These are phyloP conservation scores for Candida glaebosa DNA, from an alignment of 805 yeast genomes.

Conservation along the genomic window DNA sequence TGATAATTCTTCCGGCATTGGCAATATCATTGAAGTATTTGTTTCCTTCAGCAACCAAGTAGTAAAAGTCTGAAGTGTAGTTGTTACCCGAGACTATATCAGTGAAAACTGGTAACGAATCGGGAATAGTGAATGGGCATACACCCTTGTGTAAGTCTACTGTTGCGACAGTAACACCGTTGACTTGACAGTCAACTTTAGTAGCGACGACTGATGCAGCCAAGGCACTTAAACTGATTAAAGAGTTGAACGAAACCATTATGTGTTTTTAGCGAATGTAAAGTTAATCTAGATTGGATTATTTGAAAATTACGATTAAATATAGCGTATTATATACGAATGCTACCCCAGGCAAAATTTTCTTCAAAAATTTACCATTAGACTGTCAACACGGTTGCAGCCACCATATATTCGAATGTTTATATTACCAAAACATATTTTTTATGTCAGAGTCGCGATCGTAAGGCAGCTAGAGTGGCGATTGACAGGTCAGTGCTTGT, in stretches of 20 bases:
- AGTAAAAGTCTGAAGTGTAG: constrained; percentile 34
- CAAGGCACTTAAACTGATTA: constrained; percentile 11
- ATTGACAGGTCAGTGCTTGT: no score
- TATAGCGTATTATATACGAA: no score
- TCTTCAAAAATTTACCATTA: no score
- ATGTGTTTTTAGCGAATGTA: constrained; percentile 1
- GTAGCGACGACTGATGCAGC: constrained; percentile 25
- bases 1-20: constrained; percentile 30
- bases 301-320: no score
- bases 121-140: constrained; percentile 37
- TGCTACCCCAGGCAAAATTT: no score
- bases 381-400: no score
- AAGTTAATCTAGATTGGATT: no score
- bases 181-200: constrained; percentile 36
- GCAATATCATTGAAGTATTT: constrained; percentile 33
- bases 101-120: constrained; percentile 23
- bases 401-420: no score
- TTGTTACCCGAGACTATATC: constrained; percentile 24
- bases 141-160: constrained; percentile 40
- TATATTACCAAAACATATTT: no score
- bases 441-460: no score
- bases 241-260: constrained; percentile 3
- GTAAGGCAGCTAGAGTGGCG: no score
- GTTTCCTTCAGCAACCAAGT: constrained; percentile 19
- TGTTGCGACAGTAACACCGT: constrained; percentile 28